Percentiles rank a stretch among this genome's conserved stretches.
phyloP scores from a whole-genome alignment of 2,329 filamentous ascomycete genomes.

The Bipolaris bicolor region DNA sequence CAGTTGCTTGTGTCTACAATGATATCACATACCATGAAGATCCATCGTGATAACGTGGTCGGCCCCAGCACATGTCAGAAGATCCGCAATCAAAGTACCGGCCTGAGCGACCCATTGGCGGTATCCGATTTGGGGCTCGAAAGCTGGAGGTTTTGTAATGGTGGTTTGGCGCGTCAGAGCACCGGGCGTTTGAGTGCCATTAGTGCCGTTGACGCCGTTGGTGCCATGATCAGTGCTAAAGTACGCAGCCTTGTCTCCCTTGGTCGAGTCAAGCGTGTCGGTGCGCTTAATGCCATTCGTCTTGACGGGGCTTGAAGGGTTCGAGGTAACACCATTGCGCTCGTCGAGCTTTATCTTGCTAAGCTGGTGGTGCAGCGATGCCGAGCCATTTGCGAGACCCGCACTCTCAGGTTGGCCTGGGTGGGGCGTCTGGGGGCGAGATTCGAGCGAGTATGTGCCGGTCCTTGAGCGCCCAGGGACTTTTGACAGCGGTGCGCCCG shows the following conservation, averaged over 20 bases:
- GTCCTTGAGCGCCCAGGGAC: conserved; percentile 51
- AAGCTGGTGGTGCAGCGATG: conserved; percentile 74
- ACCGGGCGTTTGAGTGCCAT: conserved; percentile 15
- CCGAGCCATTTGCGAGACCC: conserved; percentile 70
- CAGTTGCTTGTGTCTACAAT: not conserved
- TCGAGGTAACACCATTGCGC: conserved; percentile 51
- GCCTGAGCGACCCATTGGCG: conserved; percentile 99
- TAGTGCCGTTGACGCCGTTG: conserved; percentile 29
- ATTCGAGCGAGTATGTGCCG: conserved; percentile 84
- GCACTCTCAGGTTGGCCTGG: conserved; percentile 72
- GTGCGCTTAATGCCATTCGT: conserved; percentile 35
- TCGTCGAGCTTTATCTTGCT: conserved; percentile 69
- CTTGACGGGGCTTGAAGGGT: conserved; percentile 37
- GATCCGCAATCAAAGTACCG: conserved; percentile 90
- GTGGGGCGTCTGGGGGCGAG: conserved; percentile 83
- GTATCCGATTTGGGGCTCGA: conserved; percentile 88
- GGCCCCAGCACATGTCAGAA: conserved; percentile 92
- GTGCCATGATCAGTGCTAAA: conserved; percentile 34
- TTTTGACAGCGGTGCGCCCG: conserved; percentile 84
- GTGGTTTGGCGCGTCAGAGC: conserved; percentile 30
- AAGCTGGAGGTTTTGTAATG: conserved; percentile 61
- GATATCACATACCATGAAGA: conserved; percentile 54
- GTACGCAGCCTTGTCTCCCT: conserved; percentile 34
- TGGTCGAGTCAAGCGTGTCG: conserved; percentile 42
- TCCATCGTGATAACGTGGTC: conserved; percentile 99